phyloP scores from a whole-genome alignment of 345 rosid species.

The Excoecaria cochinchinensis region DNA sequence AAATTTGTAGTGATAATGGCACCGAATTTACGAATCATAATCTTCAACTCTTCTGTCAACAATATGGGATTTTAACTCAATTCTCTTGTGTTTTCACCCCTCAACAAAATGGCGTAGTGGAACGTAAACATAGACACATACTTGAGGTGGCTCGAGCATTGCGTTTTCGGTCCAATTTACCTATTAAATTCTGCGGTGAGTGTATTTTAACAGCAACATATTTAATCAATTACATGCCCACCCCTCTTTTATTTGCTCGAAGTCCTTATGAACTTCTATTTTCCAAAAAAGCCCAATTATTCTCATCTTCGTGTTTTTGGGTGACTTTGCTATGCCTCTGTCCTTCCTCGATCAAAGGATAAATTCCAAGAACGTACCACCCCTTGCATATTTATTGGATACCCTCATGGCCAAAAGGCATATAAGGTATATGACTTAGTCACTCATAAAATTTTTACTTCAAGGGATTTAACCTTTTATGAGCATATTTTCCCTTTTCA shows the following conservation, averaged over 20 bases:
- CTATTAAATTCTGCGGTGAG: background rate
- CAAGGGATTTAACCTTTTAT: no score
- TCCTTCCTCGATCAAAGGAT: background rate
- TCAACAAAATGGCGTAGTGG: no score
- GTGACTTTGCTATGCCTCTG: background rate
- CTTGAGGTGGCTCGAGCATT: no score
- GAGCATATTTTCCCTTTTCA: no score
- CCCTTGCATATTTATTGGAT: background rate
- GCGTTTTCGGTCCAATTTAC: background rate
- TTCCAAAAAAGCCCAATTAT: background rate
- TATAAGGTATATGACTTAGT: background rate
- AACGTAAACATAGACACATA: no score
- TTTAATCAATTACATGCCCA: background rate
- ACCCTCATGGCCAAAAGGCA: background rate
- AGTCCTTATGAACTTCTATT: background rate
- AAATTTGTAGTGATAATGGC: no score
- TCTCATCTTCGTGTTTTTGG: background rate
- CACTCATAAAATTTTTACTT: background rate
- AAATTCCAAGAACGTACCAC: background rate
- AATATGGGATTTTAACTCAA: no score
- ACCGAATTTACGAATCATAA: no score
- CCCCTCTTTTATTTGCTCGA: background rate
- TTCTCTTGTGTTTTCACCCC: no score
- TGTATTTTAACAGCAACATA: background rate
- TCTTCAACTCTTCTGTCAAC: no score